Percentiles rank a stretch among this genome's conserved stretches.
Evolutionary conservation across 75 land plant species (phyloP).

Genomic region (Pseudotsuga menziesii): DNA sequence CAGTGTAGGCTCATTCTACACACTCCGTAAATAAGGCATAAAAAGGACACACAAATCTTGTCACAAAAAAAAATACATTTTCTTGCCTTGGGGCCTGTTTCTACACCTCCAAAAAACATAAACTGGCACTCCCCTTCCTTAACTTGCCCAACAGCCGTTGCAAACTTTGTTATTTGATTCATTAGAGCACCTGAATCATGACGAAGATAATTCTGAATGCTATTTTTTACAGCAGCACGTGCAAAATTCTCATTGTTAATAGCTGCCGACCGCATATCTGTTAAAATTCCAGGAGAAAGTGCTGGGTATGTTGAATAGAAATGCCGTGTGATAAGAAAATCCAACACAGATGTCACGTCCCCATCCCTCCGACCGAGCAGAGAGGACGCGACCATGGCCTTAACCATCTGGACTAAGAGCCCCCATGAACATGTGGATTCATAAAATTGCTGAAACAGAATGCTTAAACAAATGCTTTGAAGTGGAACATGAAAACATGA

Average conservation of each 20-base stretch:
- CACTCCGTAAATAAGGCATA: background rate
- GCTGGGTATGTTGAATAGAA: conserved; percentile 32
- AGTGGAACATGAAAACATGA: no score
- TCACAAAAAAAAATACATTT: background rate
- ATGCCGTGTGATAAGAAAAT: conserved; percentile 18
- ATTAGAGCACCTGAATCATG: conserved; percentile 46
- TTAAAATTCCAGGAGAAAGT: conserved; percentile 35
- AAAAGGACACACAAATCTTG: background rate
- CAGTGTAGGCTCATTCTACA: no score
- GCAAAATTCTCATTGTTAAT: conserved; percentile 53
- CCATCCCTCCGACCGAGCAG: no score
- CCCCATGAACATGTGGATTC: no score
- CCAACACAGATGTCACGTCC: no score
- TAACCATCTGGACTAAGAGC: no score
- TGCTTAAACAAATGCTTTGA: no score
- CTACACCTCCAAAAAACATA: conserved; percentile 31
- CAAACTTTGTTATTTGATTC: conserved; percentile 33
- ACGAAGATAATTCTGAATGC: conserved; percentile 34
- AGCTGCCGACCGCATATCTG: conserved; percentile 47
- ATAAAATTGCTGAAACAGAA: no score
- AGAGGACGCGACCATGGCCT: no score
- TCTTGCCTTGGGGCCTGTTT: conserved; percentile 33
- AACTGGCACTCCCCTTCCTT: conserved; percentile 11
- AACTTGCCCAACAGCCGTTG: conserved; percentile 12
- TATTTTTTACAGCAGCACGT: conserved; percentile 39